phyloP scores from a whole-genome alignment of 805 yeast species.

The Pichia phayaonensis region DNA sequence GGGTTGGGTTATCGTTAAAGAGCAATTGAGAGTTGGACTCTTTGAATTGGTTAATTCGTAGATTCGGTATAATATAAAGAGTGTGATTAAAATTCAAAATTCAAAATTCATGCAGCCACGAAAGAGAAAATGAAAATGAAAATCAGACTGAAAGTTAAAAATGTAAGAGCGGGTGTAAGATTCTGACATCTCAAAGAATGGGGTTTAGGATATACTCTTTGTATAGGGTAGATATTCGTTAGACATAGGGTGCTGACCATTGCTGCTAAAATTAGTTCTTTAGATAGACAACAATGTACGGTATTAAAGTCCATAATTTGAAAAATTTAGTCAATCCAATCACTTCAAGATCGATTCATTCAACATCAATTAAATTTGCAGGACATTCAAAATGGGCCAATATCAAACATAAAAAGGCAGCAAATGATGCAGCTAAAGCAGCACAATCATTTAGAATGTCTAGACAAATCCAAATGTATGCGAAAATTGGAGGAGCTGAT shows the following conservation, averaged over 20 bases:
- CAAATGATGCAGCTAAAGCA: constrained; percentile 76
- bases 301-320: neutral
- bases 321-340: neutral
- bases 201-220: neutral
- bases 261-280: neutral
- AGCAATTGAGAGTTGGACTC: neutral
- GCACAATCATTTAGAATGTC: constrained; percentile 65
- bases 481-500: constrained; percentile 66
- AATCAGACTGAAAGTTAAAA: no score
- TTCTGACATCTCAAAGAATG: neutral
- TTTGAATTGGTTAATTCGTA: neutral
- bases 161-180: no score
- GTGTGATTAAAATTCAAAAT: neutral
- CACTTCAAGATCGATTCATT: constrained; percentile 3
- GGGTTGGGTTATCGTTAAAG: neutral
- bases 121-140: neutral
- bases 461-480: constrained; percentile 65
- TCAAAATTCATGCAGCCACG: neutral
- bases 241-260: no score
- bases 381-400: constrained; percentile 97
- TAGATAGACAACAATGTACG: neutral
- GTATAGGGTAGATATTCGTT: no score
- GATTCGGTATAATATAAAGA: neutral
- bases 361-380: constrained; percentile 26
- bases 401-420: constrained; percentile 89